Evolutionary conservation across 768 basidiomycete genomes (phyloP).

Genomic region (Phylloporus scabripes): DNA sequence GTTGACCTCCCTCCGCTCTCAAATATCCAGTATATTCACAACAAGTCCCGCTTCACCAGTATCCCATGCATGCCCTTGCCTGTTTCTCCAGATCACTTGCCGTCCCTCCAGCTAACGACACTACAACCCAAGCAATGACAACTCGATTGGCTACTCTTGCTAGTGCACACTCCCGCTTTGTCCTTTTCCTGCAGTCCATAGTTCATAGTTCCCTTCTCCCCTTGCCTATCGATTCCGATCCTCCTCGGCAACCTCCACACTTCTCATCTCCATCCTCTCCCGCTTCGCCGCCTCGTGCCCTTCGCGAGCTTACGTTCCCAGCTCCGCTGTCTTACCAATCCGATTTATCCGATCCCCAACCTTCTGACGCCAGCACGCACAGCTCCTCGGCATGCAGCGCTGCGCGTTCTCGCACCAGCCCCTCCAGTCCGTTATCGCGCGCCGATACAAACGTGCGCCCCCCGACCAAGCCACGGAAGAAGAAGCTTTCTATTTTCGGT

Average conservation of each 20-base stretch:
- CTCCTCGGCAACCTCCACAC: slow-evolving; percentile 24
- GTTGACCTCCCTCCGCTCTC: slow-evolving; percentile 5
- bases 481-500: slow-evolving; percentile 38
- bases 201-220: slow-evolving; percentile 55
- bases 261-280: slow-evolving; percentile 12
- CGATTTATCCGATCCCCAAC: slow-evolving; percentile 12
- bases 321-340: slow-evolving; percentile 56
- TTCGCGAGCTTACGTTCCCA: slow-evolving; percentile 66
- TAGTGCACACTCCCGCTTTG: slow-evolving; percentile 67
- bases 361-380: slow-evolving; percentile 7
- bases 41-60: slow-evolving; percentile 56
- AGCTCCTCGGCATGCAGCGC: slow-evolving; percentile 1
- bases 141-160: slow-evolving; percentile 43
- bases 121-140: slow-evolving; percentile 16
- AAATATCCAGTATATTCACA: slow-evolving; percentile 55
- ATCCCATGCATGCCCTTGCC: slow-evolving; percentile 63
- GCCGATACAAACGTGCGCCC: slow-evolving; percentile 4
- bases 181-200: slow-evolving; percentile 67
- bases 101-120: slow-evolving; percentile 29
- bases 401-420: slow-evolving; percentile 4
- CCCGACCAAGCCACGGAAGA: slow-evolving; percentile 14
- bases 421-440: slow-evolving; percentile 22
- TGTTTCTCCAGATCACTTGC: slow-evolving; percentile 38
- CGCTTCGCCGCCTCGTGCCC: slow-evolving; percentile 26
- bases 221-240: slow-evolving; percentile 42